Evolutionary conservation across 352 stramenopile species (phyloP).

Genomic region (Globisporangium sylvaticum): DNA sequence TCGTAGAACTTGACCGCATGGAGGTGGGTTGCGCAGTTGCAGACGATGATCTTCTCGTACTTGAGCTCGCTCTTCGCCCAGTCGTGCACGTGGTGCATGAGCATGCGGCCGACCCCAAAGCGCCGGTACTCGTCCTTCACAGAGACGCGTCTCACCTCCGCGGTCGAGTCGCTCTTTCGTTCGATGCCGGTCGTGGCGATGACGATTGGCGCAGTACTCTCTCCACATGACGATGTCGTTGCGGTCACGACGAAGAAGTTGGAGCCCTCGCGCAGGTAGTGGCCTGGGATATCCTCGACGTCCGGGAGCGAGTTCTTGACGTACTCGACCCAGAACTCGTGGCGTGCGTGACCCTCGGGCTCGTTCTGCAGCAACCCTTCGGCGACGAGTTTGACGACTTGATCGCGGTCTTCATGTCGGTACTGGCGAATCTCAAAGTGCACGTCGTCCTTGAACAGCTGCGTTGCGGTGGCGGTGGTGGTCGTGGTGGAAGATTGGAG

Average conservation of each 20-base stretch:
- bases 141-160: conserved; percentile 11
- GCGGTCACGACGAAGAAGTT: conserved; percentile 11
- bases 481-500: background rate
- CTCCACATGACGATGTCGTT: background rate
- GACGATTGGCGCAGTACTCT: background rate
- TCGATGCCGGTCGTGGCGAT: conserved; percentile 12
- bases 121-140: conserved; percentile 13
- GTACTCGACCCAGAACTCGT: conserved; percentile 18
- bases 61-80: conserved; percentile 9
- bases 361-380: conserved; percentile 13
- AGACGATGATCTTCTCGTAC: conserved; percentile 11
- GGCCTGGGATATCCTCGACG: conserved; percentile 6
- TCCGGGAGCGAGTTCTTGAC: conserved; percentile 22
- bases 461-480: background rate
- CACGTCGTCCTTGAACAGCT: background rate
- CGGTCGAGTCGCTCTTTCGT: background rate
- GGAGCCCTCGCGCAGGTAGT: conserved; percentile 12
- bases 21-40: conserved; percentile 1
- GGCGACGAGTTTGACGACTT: conserved; percentile 18
- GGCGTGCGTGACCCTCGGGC: background rate
- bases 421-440: conserved; percentile 19
- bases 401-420: conserved; percentile 5
- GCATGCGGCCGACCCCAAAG: conserved; percentile 15
- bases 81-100: conserved; percentile 17
- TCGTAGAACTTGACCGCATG: conserved; percentile 20